Evolutionary conservation across 805 yeast genomes (phyloP), one percentile per base, ranked within the genome.

Genomic region (baker's yeast (Saccharomyces cerevisiae)): DNA sequence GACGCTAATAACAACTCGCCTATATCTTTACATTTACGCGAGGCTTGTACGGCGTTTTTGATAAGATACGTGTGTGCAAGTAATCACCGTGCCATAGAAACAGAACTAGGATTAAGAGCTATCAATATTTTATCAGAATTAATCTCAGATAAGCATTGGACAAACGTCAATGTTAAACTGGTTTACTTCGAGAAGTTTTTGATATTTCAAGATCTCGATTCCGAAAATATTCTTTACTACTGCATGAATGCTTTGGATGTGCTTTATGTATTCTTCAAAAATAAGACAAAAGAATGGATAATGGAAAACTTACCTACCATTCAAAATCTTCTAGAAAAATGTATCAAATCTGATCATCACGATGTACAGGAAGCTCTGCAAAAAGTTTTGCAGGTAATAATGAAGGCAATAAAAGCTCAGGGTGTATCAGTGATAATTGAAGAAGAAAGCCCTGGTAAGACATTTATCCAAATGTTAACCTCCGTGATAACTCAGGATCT

Each of bases 171-270:
- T n/a, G 90, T 94, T 21, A 89, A 89, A 61, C 75, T 94, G 32
- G 80, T 85, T 0, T 90, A 88, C 69, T 94, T 94, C 65, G 99
- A 94, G 60, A 83, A 94, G 58, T 88, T 90, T 62, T 72, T 94
- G 52, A 81, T 87, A 21, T 83, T 88, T 30, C 83, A 88, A 53
- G 97, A 92, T 59, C 73, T 87, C 55, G 81, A 79, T 41, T 79
- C 89, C 13, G 78, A 82, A 36, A 84, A 84, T 56, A 77, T 87
- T 46, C 68, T 89, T 26, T 89, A 90, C 1, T 85, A 87, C 61
- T 87, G 96, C 61, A 74, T 91, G 63, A 95, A 94, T 70, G 96
- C 99, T 0, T 72, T 95, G 50, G 96, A 89, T 67, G 97, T 94
- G 0, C 76, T 94, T 48, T 84, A 85, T 10, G 87, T 90, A 48